Percentiles rank a stretch among this genome's conserved stretches.
Evolutionary conservation across 129 eudicot species (phyloP).

Genomic region (Scalesia atractyloides): DNA sequence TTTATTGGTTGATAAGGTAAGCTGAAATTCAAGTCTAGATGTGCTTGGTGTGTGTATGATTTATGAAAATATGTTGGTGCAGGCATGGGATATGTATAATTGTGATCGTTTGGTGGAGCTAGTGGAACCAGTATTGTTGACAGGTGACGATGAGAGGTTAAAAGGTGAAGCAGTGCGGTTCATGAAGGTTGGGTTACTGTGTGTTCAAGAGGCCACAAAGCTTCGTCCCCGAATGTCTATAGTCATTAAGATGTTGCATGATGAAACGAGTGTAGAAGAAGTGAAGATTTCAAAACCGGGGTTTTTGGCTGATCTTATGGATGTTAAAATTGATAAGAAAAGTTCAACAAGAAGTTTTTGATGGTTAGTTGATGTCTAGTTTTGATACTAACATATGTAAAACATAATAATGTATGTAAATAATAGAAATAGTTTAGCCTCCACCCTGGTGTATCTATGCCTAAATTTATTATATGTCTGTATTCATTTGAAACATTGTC

Average conservation of each 20-base stretch:
- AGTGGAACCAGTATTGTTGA: constrained; percentile 53
- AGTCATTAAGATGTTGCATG: constrained; percentile 55
- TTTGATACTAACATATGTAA: constrained; percentile 23
- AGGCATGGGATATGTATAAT: constrained; percentile 77
- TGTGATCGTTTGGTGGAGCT: constrained; percentile 41
- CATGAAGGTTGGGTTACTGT: constrained; percentile 73
- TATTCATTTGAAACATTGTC: too few species aligned
- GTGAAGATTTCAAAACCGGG: constrained; percentile 62
- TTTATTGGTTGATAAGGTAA: constrained; percentile 77
- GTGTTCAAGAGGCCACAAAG: constrained; percentile 73
- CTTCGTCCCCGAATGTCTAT: constrained; percentile 67
- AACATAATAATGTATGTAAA: constrained; percentile 5
- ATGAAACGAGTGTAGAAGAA: constrained; percentile 37
- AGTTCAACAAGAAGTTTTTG: constrained; percentile 32
- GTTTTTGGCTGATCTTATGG: constrained; percentile 64
- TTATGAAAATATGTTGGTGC: constrained; percentile 13
- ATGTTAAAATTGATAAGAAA: constrained; percentile 48
- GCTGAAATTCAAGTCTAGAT: background rate
- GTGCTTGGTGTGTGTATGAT: background rate
- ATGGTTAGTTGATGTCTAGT: constrained; percentile 15
- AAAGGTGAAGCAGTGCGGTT: constrained; percentile 52
- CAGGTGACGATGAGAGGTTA: constrained; percentile 44
- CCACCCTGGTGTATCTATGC: background rate
- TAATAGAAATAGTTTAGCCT: constrained; percentile 1
- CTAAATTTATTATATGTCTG: background rate